Percentiles rank a stretch among this genome's conserved stretches.
Evolutionary conservation across 108 stramenopile species (phyloP).

Genomic region (Pseudonitzschia pungens): DNA sequence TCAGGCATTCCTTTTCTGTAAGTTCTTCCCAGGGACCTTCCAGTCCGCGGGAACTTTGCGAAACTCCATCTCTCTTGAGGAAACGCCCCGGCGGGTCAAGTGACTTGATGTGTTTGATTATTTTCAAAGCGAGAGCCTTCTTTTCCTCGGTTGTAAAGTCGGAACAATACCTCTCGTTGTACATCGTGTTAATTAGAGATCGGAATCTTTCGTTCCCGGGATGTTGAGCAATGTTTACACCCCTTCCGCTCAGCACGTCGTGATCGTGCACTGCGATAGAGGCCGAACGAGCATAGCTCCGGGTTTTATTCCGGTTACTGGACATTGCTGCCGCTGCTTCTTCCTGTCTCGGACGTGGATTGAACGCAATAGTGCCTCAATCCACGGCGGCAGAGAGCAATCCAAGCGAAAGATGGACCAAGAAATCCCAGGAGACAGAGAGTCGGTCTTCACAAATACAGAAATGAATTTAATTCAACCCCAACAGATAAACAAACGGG

Average conservation of each 20-base stretch:
- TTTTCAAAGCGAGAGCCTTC: conserved; percentile 69
- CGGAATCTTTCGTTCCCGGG: conserved; percentile 82
- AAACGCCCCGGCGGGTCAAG: conserved; percentile 81
- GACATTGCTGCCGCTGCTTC: not conserved
- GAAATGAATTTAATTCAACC: not conserved
- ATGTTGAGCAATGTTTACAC: conserved; percentile 78
- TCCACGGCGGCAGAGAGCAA: not conserved
- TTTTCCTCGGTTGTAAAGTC: conserved; percentile 69
- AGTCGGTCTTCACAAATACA: not conserved
- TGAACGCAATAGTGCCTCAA: not conserved
- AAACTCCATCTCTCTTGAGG: conserved; percentile 60
- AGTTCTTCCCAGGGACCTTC: conserved; percentile 77
- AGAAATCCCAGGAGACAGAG: not conserved
- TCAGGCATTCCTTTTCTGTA: conserved; percentile 48
- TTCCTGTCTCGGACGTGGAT: not conserved
- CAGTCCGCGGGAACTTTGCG: conserved; percentile 54
- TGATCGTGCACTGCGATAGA: conserved; percentile 57
- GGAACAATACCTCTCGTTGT: conserved; percentile 62
- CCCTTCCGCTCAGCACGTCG: conserved; percentile 76
- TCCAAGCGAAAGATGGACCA: not conserved
- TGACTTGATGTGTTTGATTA: conserved; percentile 61
- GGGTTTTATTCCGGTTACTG: not conserved
- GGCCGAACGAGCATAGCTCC: not conserved
- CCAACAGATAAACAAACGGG: not conserved
- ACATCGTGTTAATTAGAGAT: conserved; percentile 56